Evolutionary conservation across 164 flowering plant species (phyloP).

Genomic region (Cinnamomum chago): DNA sequence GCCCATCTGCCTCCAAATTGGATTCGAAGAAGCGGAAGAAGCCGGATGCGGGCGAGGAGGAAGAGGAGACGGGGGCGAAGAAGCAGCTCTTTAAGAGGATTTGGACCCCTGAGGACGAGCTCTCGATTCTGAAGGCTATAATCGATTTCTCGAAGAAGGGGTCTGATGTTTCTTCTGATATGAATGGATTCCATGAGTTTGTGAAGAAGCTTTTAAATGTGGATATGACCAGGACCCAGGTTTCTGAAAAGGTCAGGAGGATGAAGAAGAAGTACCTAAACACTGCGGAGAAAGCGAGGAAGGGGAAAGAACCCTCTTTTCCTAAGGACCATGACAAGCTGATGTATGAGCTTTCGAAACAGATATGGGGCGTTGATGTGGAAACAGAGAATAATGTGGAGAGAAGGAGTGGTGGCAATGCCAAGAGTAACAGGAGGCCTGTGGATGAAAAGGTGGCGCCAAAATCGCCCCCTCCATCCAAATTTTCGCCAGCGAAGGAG

Average conservation of each 20-base stretch:
- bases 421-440: neutral
- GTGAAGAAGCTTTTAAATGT: neutral
- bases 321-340: slow-evolving; percentile 6
- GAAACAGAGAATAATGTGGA: neutral
- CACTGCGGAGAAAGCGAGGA: neutral
- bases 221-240: neutral
- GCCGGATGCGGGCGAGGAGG: neutral
- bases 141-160: slow-evolving; percentile 5
- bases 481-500: neutral
- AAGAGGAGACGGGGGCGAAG: neutral
- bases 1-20: neutral
- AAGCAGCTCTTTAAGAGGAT: slow-evolving; percentile 9
- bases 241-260: slow-evolving; percentile 1
- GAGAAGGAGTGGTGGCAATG: neutral
- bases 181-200: neutral
- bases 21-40: neutral
- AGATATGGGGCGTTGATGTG: neutral
- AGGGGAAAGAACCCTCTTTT: slow-evolving; percentile 1
- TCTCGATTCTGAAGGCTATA: slow-evolving; percentile 10
- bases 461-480: too few species aligned
- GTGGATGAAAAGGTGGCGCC: neutral
- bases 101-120: slow-evolving; percentile 11
- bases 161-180: neutral
- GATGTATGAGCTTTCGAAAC: slow-evolving; percentile 1
- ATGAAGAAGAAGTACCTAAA: slow-evolving; percentile 10